phyloP scores from a whole-genome alignment of 139 green algal species.

The Chlamydomonas eustigma region DNA sequence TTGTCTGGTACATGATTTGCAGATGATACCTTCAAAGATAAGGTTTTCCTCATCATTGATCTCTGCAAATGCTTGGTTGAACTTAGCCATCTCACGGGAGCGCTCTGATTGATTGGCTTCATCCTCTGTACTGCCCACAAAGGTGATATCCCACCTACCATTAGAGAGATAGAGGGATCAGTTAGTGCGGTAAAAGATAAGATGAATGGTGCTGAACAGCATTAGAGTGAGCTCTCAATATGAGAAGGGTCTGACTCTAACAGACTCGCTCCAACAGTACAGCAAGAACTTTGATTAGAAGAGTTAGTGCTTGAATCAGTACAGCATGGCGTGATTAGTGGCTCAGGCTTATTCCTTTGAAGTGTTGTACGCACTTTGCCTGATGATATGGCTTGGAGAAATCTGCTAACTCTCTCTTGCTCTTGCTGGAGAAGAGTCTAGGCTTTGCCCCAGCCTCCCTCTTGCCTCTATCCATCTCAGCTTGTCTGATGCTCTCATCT shows the following conservation, averaged over 20 bases:
- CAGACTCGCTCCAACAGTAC: no score
- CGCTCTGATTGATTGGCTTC: neutral
- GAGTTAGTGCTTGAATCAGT: no score
- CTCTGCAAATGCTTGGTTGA: conserved; percentile 32
- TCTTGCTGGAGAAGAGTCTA: conserved; percentile 2
- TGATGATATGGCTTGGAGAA: conserved; percentile 43
- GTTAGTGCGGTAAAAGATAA: no score
- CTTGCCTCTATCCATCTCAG: conserved; percentile 6
- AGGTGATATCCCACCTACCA: conserved; percentile 50
- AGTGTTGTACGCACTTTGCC: neutral
- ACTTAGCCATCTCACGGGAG: conserved; percentile 10
- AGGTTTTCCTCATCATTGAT: conserved; percentile 61
- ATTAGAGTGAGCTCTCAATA: no score
- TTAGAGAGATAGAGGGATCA: no score
- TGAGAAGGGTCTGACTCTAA: no score
- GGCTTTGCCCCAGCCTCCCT: conserved; percentile 15
- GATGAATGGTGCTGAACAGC: no score
- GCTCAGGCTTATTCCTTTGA: no score
- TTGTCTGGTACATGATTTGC: no score
- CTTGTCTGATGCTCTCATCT: conserved; percentile 22
- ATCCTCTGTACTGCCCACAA: conserved; percentile 34
- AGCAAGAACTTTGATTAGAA: no score
- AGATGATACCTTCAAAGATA: conserved; percentile 58
- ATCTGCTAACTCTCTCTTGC: conserved; percentile 50
- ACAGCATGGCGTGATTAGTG: no score